Percentiles rank a stretch among this genome's conserved stretches.
Conservation (phyloP, 208 protist species). For the Angomonas deanei region DNA sequence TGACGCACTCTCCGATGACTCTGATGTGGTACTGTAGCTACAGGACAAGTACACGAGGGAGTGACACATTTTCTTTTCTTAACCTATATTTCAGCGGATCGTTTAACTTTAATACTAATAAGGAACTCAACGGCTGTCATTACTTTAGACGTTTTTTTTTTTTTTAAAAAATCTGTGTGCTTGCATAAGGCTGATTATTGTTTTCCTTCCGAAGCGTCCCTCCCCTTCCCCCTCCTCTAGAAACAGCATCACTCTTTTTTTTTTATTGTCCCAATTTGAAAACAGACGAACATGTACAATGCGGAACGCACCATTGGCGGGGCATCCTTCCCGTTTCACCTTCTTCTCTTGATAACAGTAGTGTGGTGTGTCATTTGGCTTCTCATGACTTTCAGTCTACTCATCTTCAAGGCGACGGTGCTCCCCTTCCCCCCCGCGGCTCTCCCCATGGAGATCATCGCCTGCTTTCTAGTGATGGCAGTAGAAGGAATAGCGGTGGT, state of each 20-base stretch:
- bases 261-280: neutral
- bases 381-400: constrained; percentile 34
- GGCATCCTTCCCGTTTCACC: constrained; percentile 39
- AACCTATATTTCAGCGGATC: too few relatives aligned
- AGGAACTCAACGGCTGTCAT: too few relatives aligned
- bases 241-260: neutral
- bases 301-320: constrained; percentile 17
- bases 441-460: constrained; percentile 46
- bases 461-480: constrained; percentile 27
- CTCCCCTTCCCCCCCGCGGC: constrained; percentile 44
- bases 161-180: too few relatives aligned
- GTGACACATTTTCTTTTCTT: too few relatives aligned
- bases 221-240: neutral
- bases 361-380: constrained; percentile 34
- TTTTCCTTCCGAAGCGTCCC: too few relatives aligned
- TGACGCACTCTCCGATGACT: neutral
- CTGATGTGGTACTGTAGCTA: neutral
- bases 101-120: too few relatives aligned
- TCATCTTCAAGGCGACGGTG: constrained; percentile 42
- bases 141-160: too few relatives aligned
- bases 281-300: constrained; percentile 13
- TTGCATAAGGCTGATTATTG: too few relatives aligned
- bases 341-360: constrained; percentile 25
- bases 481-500: constrained; percentile 21
- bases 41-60: too few relatives aligned